Evolutionary conservation across 2,329 filamentous ascomycete species (phyloP).

Genomic region (Apiospora koreana): DNA sequence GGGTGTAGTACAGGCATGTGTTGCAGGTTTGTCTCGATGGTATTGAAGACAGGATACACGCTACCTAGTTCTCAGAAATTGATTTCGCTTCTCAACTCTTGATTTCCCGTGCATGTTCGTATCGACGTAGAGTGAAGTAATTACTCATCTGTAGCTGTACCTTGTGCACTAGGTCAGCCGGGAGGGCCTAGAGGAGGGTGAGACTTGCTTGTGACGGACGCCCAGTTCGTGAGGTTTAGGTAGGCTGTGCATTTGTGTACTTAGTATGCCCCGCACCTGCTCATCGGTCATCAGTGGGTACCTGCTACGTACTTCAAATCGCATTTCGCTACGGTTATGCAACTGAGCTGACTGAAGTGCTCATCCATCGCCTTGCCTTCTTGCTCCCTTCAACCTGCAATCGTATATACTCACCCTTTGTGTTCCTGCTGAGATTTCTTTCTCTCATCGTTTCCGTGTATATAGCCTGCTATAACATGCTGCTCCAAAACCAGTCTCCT

Average conservation of each 20-base stretch:
- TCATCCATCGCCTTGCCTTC: neutral
- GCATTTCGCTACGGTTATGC: neutral
- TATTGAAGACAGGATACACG: constrained; percentile 12
- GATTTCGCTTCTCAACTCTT: constrained; percentile 8
- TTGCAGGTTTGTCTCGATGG: neutral
- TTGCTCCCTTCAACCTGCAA: neutral
- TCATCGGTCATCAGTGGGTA: neutral
- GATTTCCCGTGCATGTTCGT: neutral
- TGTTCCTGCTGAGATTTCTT: neutral
- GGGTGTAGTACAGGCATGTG: neutral
- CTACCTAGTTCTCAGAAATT: constrained; percentile 18
- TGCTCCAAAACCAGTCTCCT: neutral
- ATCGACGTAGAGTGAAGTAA: neutral
- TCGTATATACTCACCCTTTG: neutral
- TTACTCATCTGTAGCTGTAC: neutral
- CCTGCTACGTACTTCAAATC: neutral
- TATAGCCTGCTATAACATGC: neutral
- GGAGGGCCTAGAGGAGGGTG: neutral
- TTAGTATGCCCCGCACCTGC: neutral
- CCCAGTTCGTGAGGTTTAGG: no score
- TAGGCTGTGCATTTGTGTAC: no score
- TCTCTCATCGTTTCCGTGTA: neutral
- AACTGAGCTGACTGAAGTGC: neutral
- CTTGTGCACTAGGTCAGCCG: neutral
- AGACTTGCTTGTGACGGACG: neutral